Evolutionary conservation across 2,329 filamentous ascomycete genomes (phyloP).

Genomic region (Diaporthe sp.): DNA sequence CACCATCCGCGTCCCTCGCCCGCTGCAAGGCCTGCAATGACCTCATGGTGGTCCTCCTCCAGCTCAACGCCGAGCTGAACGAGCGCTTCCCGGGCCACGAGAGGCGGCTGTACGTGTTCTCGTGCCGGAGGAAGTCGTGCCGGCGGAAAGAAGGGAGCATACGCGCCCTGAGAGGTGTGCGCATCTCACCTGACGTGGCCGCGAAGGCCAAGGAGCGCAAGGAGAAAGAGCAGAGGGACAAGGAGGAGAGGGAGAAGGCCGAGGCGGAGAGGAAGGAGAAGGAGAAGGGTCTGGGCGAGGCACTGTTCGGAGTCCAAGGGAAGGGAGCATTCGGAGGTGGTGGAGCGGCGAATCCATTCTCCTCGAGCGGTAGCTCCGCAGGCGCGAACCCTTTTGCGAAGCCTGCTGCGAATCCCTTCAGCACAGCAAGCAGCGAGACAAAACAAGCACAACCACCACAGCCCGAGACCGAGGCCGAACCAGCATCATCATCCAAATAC

Average conservation of each 20-base stretch:
- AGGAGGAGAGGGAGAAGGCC: constrained; percentile 50
- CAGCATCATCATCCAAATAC: constrained; percentile 43
- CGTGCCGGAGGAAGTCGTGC: constrained; percentile 83
- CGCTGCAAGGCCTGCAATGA: constrained; percentile 91
- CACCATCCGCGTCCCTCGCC: constrained; percentile 82
- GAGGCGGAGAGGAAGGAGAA: constrained; percentile 46
- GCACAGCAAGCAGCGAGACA: constrained; percentile 47
- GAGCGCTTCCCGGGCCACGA: constrained; percentile 90
- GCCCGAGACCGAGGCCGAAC: constrained; percentile 21
- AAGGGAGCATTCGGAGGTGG: constrained; percentile 51
- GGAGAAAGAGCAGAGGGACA: constrained; percentile 53
- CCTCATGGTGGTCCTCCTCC: constrained; percentile 86
- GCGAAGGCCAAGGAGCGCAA: constrained; percentile 48
- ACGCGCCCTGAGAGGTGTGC: constrained; percentile 79
- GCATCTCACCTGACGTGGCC: constrained; percentile 62
- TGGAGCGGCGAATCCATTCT: constrained; percentile 72
- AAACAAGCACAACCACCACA: constrained; percentile 47
- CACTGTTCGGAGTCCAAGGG: constrained; percentile 77
- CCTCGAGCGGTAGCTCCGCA: constrained; percentile 58
- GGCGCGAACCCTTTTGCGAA: constrained; percentile 77
- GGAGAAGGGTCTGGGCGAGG: constrained; percentile 71
- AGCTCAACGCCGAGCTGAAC: constrained; percentile 92
- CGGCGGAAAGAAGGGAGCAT: constrained; percentile 87
- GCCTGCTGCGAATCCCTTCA: constrained; percentile 59
- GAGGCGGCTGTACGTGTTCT: constrained; percentile 88